Conservation (phyloP, 768 basidiomycete genomes). For the Amanita subjunquillea region DNA sequence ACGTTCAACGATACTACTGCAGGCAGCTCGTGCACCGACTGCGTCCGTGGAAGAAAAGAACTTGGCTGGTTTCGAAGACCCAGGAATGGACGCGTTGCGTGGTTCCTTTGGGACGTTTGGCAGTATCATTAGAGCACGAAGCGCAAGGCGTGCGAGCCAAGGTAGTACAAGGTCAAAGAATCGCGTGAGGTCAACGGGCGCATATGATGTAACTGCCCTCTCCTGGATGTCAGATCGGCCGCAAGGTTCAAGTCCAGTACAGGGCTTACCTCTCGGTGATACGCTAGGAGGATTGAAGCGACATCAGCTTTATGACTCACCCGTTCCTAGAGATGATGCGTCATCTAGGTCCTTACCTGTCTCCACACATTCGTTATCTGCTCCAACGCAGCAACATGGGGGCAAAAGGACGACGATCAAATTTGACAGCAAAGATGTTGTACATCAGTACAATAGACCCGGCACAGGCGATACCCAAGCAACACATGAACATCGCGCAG, state of each 20-base stretch:
- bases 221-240: not conserved
- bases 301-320: constrained; percentile 85
- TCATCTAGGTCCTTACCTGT: constrained; percentile 23
- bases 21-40: constrained; percentile 69
- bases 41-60: constrained; percentile 65
- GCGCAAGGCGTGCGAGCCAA: constrained; percentile 40
- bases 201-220: constrained; percentile 23
- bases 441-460: constrained; percentile 62
- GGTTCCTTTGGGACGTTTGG: constrained; percentile 90
- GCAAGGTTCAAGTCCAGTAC: not conserved
- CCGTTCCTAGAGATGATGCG: constrained; percentile 46
- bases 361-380: constrained; percentile 12
- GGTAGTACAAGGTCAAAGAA: constrained; percentile 24
- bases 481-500: constrained; percentile 38
- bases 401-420: constrained; percentile 57
- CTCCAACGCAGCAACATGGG: constrained; percentile 10
- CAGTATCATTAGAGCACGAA: constrained; percentile 73
- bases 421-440: constrained; percentile 62
- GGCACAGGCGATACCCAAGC: constrained; percentile 36
- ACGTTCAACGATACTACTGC: constrained; percentile 80
- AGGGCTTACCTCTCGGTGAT: constrained; percentile 14
- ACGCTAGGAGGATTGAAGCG: constrained; percentile 49
- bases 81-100: constrained; percentile 85
- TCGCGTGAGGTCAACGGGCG: constrained; percentile 25
- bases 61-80: constrained; percentile 63